Evolutionary conservation across 441 rosid genomes (phyloP), one percentile per base, ranked within the genome.

Genomic region (Manihot esculenta): DNA sequence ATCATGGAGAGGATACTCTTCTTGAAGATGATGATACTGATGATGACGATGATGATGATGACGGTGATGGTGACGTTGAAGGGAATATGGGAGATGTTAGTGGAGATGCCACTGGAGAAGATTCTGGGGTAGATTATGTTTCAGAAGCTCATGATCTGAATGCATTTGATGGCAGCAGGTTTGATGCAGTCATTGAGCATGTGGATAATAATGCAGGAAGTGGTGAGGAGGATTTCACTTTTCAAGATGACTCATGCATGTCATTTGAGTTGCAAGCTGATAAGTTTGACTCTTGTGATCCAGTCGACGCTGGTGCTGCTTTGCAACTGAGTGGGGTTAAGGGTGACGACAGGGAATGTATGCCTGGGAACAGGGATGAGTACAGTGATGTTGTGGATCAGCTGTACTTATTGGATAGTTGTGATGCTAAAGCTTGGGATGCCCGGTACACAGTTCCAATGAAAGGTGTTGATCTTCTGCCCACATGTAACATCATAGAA

Each of bases 351-450:
- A 62, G 77, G 56, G 77, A 72, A 66, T 73, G 76, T 64, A 59
- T 73, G 77, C 77, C 76, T 60, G 60, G 80, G 62, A 72, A 75
- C 70, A 66, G 69, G 38, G 81, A 79, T 45, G 79, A 74, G 13
- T 74, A 72, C 66, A 67, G 63, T 54, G 87, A 78, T 64, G 78
- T 59, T 45, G 79, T 62, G 62, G 87, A 82, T 76, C 79, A 79
- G 27, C 71, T 72, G 47, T 87, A 81, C 78, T 57, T 84, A 5
- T 62, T 82, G 74, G 96, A 88, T 63, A 67, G 81, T 30, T 79
- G 80, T 76, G 91, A 82, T 80, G 60, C 77, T 42, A 79, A 84
- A 81, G 66, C 80, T 58, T 86, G 89, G 93, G 91, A 82, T 56
- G 64, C 69, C 17, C 65, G 73, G 42, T 82, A 71, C 61, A 54